phyloP scores from a whole-genome alignment of 441 rosid species.

The Monsonia emarginata region DNA sequence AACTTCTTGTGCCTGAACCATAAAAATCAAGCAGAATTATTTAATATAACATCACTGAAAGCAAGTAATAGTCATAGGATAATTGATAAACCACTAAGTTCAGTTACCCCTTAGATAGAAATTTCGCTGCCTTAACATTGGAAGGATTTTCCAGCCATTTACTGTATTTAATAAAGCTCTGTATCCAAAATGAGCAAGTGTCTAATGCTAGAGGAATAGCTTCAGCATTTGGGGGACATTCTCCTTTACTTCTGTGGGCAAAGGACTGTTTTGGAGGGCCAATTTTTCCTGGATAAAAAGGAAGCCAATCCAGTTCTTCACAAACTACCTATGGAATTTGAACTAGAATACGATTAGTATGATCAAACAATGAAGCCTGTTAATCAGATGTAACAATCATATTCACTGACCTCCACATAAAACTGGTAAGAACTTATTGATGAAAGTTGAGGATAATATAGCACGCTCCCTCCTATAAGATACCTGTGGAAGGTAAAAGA shows the following conservation, averaged over 20 bases:
- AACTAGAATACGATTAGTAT: conserved; percentile 11
- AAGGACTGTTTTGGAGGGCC: conserved; percentile 38
- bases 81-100: conserved; percentile 5
- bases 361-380: conserved; percentile 16
- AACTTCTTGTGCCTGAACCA: conserved; percentile 68
- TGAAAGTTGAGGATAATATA: conserved; percentile 91
- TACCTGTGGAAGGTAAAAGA: conserved; percentile 39
- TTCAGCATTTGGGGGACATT: conserved; percentile 71
- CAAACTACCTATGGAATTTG: conserved; percentile 67
- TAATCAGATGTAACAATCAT: conserved; percentile 15
- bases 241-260: conserved; percentile 48
- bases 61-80: conserved; percentile 6
- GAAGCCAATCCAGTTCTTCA: conserved; percentile 98
- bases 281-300: conserved; percentile 54
- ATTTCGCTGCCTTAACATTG: conserved; percentile 77
- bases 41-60: conserved; percentile 5
- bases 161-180: conserved; percentile 88
- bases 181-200: conserved; percentile 88
- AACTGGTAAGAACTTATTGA: conserved; percentile 92
- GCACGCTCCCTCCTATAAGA: conserved; percentile 86
- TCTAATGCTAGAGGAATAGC: conserved; percentile 60
- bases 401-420: conserved; percentile 78
- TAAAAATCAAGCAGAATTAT: conserved; percentile 12
- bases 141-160: conserved; percentile 84
- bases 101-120: conserved; percentile 77